Evolutionary conservation across 257 asterid genomes (phyloP).

Genomic region (Ocimum tenuiflorum): DNA sequence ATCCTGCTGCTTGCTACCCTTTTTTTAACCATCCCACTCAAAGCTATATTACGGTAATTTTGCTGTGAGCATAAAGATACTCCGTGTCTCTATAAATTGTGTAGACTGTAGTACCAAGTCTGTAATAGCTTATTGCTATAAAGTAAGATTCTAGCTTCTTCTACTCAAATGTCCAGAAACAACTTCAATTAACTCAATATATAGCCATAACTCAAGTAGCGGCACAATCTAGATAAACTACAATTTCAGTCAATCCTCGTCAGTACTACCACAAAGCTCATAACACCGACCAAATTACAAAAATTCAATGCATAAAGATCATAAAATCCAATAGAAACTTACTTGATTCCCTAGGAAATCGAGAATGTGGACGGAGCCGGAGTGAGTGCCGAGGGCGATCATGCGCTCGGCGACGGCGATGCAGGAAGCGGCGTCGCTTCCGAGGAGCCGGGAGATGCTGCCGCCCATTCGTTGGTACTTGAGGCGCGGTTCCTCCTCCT

Average conservation of each 20-base stretch:
- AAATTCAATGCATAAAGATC: neutral
- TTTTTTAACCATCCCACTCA: slow-evolving; percentile 5
- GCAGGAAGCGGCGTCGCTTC: slow-evolving; percentile 83
- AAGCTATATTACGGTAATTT: neutral
- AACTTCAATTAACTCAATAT: neutral
- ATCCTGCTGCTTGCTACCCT: neutral
- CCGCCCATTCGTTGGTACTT: slow-evolving; percentile 99
- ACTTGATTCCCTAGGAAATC: slow-evolving; percentile 97
- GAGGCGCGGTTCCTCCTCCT: slow-evolving; percentile 80
- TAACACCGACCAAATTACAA: neutral
- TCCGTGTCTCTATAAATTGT: neutral
- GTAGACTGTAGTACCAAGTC: neutral
- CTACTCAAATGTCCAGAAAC: slow-evolving; percentile 6
- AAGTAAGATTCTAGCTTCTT: neutral
- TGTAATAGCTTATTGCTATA: neutral
- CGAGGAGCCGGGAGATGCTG: slow-evolving; percentile 76
- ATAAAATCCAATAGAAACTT: slow-evolving; percentile 12
- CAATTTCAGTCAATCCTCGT: slow-evolving; percentile 14
- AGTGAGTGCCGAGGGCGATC: slow-evolving; percentile 93
- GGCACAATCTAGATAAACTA: neutral
- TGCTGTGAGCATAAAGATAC: slow-evolving; percentile 3
- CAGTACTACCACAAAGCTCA: slow-evolving; percentile 4
- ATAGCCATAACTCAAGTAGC: neutral
- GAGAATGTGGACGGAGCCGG: slow-evolving; percentile 80
- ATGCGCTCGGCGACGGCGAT: slow-evolving; percentile 86